These are phyloP conservation scores for Penicillium macrosclerotiorum DNA, from an alignment of 495 filamentous ascomycete genomes.

Conservation along the genomic window DNA sequence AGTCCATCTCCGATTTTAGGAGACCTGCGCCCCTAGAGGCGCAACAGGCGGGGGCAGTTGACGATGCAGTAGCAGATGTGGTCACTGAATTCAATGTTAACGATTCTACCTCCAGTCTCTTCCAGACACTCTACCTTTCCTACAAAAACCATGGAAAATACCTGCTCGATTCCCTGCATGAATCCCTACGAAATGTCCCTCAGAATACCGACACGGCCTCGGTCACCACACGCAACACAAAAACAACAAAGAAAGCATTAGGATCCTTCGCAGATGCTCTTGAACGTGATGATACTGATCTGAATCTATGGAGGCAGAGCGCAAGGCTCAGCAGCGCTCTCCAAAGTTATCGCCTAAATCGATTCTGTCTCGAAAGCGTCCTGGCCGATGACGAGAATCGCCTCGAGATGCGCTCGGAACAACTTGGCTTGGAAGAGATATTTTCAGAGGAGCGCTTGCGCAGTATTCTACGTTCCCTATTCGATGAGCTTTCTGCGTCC, in stretches of 20 bases:
- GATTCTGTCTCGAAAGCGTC: constrained; percentile 89
- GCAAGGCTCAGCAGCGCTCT: constrained; percentile 75
- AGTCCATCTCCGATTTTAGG: constrained; percentile 75
- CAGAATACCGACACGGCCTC: constrained; percentile 35
- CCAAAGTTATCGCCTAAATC: constrained; percentile 69
- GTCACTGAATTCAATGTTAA: constrained; percentile 42
- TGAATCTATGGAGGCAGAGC: constrained; percentile 89
- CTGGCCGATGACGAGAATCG: constrained; percentile 79
- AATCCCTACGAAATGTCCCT: constrained; percentile 23
- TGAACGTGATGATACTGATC: constrained; percentile 86
- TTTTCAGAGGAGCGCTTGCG: constrained; percentile 79
- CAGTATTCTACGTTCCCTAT: constrained; percentile 60
- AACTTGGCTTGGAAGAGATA: constrained; percentile 79
- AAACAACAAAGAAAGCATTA: constrained; percentile 41
- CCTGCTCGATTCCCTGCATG: constrained; percentile 69
- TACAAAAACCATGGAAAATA: constrained; percentile 96
- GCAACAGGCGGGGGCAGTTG: constrained; percentile 42
- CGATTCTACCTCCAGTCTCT: constrained; percentile 73
- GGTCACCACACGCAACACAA: constrained; percentile 29
- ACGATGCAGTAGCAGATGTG: constrained; percentile 42
- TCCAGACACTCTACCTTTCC: constrained; percentile 85
- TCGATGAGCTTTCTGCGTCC: constrained; percentile 68
- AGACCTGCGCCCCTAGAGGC: constrained; percentile 62
- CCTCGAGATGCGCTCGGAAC: constrained; percentile 66
- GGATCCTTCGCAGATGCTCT: constrained; percentile 71